Conservation (phyloP, 106 monocot genomes). For the Chionographis japonica region DNA sequence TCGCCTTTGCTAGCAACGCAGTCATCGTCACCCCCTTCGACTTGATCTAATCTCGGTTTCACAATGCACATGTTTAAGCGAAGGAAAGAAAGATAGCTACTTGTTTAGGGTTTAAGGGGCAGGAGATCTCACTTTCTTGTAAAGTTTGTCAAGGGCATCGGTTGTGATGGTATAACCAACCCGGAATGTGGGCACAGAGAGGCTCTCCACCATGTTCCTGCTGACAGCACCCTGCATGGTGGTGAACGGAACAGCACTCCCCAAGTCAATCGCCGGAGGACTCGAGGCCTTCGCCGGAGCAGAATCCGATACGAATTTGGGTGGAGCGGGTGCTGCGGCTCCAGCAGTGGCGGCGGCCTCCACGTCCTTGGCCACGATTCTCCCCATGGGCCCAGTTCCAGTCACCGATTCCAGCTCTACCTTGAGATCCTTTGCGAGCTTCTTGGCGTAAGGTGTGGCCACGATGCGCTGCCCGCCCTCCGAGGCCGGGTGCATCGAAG, state of each 20-base stretch:
- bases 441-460: conserved; percentile 90
- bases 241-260: conserved; percentile 69
- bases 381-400: conserved; percentile 77
- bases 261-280: conserved; percentile 36
- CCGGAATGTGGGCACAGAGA: conserved; percentile 79
- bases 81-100: not conserved
- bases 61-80: conserved; percentile 2
- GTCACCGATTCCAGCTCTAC: conserved; percentile 45
- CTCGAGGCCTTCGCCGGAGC: not conserved
- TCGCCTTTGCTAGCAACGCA: conserved; percentile 81
- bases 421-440: conserved; percentile 82
- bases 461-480: conserved; percentile 54
- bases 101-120: too few relatives aligned
- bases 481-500: conserved; percentile 41
- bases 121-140: conserved; percentile 63
- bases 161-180: conserved; percentile 91
- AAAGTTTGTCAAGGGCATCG: conserved; percentile 71
- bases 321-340: not conserved
- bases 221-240: conserved; percentile 91
- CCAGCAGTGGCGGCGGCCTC: conserved; percentile 44
- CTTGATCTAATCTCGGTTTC: conserved; percentile 50
- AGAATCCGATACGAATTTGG: not conserved
- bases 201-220: conserved; percentile 86
- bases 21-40: conserved; percentile 96
- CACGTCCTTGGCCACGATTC: conserved; percentile 94